phyloP scores from a whole-genome alignment of 2,329 filamentous ascomycete genomes.

The Claviceps purpurea region DNA sequence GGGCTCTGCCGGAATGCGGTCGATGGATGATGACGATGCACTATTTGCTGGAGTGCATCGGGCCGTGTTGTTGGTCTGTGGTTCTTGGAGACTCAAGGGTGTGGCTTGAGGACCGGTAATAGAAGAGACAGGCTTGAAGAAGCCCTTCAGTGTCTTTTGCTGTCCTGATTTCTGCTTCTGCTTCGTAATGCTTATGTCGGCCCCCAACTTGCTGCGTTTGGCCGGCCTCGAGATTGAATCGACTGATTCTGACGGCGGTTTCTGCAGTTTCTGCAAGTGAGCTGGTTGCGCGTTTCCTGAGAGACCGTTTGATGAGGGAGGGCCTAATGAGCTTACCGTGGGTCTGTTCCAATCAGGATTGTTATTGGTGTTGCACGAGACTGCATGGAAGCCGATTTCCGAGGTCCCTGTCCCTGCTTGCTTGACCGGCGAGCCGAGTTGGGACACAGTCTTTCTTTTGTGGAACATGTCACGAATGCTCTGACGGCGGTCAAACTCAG shows the following conservation, averaged over 20 bases:
- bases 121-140: conserved; percentile 49
- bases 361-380: background rate
- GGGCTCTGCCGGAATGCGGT: background rate
- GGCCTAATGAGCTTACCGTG: background rate
- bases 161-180: conserved; percentile 21
- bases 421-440: background rate
- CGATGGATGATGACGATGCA: background rate
- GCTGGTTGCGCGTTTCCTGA: background rate
- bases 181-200: conserved; percentile 16
- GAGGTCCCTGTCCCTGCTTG: background rate
- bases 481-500: conserved; percentile 72
- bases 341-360: background rate
- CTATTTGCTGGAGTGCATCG: background rate
- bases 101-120: background rate
- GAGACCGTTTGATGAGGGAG: background rate
- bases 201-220: conserved; percentile 16
- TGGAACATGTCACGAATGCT: conserved; percentile 89
- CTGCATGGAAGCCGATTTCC: background rate
- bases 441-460: conserved; percentile 14
- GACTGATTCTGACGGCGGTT: background rate
- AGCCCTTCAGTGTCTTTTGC: conserved; percentile 57
- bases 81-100: background rate
- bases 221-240: background rate
- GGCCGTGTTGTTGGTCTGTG: background rate
- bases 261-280: conserved; percentile 3